Evolutionary conservation across 2,329 filamentous ascomycete species (phyloP).

Genomic region (Harringtonia lauricola): DNA sequence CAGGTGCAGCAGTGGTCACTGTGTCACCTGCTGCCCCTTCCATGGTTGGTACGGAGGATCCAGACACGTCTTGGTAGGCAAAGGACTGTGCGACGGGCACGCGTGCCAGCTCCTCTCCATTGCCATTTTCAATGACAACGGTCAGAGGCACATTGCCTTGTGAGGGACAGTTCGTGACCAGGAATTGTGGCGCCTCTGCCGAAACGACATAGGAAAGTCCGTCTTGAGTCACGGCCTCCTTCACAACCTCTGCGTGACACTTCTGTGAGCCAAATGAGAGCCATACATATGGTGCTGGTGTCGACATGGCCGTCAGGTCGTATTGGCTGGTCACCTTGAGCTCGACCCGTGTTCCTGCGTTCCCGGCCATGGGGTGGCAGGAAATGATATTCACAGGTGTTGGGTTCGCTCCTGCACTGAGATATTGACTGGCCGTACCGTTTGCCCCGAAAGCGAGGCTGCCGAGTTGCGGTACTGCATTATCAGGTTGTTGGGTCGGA

Average conservation of each 20-base stretch:
- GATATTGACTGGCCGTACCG: conserved; percentile 51
- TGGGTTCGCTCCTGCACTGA: conserved; percentile 20
- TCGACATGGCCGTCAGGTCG: conserved; percentile 52
- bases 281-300: conserved; percentile 44
- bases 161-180: conserved; percentile 37
- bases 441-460: conserved; percentile 49
- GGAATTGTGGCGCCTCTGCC: conserved; percentile 55
- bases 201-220: conserved; percentile 54
- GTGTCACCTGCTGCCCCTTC: conserved; percentile 3
- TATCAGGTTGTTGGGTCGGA: conserved; percentile 35
- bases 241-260: conserved; percentile 55
- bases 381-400: conserved; percentile 44
- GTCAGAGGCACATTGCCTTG: conserved; percentile 41
- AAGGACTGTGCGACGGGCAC: conserved; percentile 33
- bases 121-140: conserved; percentile 39
- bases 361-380: conserved; percentile 58
- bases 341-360: conserved; percentile 57
- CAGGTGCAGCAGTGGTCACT: conserved; percentile 22
- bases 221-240: conserved; percentile 38
- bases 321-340: conserved; percentile 67
- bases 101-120: conserved; percentile 42
- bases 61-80: conserved; percentile 24
- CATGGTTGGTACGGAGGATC: conserved; percentile 13
- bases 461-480: conserved; percentile 39
- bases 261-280: conserved; percentile 72